Base-by-base conservation (phyloP, 1,139 yeast species). In the Blastobotrys raffinosifermentans region DNA sequence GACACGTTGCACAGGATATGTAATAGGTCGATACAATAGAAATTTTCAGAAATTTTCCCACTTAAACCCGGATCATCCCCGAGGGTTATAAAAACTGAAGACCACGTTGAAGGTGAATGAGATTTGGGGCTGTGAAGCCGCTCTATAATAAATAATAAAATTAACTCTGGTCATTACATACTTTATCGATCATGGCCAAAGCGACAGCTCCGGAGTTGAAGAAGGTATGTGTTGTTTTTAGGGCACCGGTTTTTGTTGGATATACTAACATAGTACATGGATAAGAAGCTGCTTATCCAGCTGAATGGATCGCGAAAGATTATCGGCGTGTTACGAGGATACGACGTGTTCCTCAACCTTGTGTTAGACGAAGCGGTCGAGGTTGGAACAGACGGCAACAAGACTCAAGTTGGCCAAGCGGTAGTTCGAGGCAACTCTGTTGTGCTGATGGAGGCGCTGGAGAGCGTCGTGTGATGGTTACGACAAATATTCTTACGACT, bases 311-410 rank as follows among this genome's bases (percentile, higher is more conserved):
- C 82, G 13, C 70, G 94, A 40, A 77, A 73, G 47, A 77, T 85
- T 5, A 69, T 73, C 3, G 96, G 96, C 2, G 72, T 75, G 5
- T 68, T 85, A 41, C 68, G 83, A 54, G 95, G 95, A 8, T 85
- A 77, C 56, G 96, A 85, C 55, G 78, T 75, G 53, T 84, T 83
- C 55, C 60, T 84, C 51, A 85, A 84, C 55, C 64, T 84, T 22
- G 87, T 86, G 1, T 57, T 84, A 22, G 84, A 77, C 31, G 84
- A 81, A 37, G 87, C 91, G 1, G 68, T 77, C 17, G 94, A 83
- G 54, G 80, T 72, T 45, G 66, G 62, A 44, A 46, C 58, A 10
- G 63, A 67, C 38, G 79, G 76, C 6, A 76, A 74, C 11, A 70
- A 66, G 47, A 61, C 67, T 35, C 69, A 67, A 51, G 69, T 76